These are phyloP conservation scores for Thelonectria olida DNA, from an alignment of 2,329 filamentous ascomycete genomes.

Conservation along the genomic window DNA sequence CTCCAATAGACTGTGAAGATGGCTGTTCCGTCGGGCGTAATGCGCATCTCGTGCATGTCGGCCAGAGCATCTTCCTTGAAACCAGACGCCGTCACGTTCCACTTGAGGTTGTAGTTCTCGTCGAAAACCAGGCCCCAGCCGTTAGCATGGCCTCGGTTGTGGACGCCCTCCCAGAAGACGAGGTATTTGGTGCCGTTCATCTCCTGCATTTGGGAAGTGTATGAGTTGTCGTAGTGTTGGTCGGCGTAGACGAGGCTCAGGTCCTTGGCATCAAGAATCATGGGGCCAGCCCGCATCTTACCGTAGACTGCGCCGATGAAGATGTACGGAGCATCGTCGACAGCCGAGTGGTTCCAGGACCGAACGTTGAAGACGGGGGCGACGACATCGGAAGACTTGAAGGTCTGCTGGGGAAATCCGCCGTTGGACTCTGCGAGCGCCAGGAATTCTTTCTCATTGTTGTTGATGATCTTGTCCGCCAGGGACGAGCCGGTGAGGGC, in stretches of 20 bases:
- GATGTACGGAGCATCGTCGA: constrained; percentile 44
- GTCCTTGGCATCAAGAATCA: constrained; percentile 47
- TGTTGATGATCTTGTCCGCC: constrained; percentile 40
- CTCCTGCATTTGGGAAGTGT: constrained; percentile 40
- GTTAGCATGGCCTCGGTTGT: constrained; percentile 39
- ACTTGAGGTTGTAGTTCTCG: constrained; percentile 47
- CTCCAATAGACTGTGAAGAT: constrained; percentile 54
- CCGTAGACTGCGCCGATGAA: constrained; percentile 44
- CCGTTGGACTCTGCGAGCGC: constrained; percentile 34
- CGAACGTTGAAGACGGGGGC: constrained; percentile 49
- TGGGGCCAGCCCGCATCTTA: constrained; percentile 40
- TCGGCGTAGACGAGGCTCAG: constrained; percentile 51
- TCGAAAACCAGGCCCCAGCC: constrained; percentile 45
- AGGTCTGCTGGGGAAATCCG: constrained; percentile 45
- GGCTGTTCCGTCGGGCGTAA: constrained; percentile 52
- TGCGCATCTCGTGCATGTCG: constrained; percentile 54
- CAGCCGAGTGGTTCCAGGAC: constrained; percentile 35
- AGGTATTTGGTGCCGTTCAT: constrained; percentile 44
- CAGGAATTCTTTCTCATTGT: constrained; percentile 41
- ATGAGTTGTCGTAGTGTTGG: constrained; percentile 41
- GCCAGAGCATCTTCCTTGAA: constrained; percentile 43
- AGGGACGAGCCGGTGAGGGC: constrained; percentile 19
- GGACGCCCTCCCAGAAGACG: constrained; percentile 48
- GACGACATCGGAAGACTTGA: constrained; percentile 43
- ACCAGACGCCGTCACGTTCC: constrained; percentile 49